Conservation (phyloP, 2,329 filamentous ascomycete genomes). For the Diplocarpon mali region DNA sequence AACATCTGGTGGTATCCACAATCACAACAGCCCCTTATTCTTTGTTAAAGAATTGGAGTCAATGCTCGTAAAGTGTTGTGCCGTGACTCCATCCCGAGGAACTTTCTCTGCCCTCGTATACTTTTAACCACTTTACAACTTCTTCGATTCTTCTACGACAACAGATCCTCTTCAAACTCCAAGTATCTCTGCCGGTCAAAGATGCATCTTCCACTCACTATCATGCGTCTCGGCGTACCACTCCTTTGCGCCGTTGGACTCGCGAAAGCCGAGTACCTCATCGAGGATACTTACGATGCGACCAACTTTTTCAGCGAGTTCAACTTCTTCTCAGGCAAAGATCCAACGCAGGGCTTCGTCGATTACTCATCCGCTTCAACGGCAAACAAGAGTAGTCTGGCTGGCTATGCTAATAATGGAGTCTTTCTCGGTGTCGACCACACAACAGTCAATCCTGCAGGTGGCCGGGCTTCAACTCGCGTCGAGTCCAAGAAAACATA, state of each 20-base stretch:
- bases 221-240: conserved; percentile 24
- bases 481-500: conserved; percentile 45
- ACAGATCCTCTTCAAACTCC: neutral
- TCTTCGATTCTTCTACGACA: neutral
- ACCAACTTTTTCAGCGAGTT: conserved; percentile 38
- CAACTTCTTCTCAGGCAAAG: conserved; percentile 42
- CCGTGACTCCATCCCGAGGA: too few species aligned
- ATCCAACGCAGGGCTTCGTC: conserved; percentile 69
- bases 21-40: neutral
- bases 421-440: conserved; percentile 63
- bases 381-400: conserved; percentile 45
- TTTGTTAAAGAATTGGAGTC: neutral
- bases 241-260: conserved; percentile 22
- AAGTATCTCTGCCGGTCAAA: conserved; percentile 6
- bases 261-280: conserved; percentile 29
- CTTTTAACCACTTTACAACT: neutral
- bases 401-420: conserved; percentile 30
- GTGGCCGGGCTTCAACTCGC: conserved; percentile 60
- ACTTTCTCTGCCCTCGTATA: neutral
- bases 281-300: conserved; percentile 33
- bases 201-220: conserved; percentile 17
- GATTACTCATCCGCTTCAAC: conserved; percentile 43
- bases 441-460: conserved; percentile 40
- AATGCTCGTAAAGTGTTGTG: neutral
- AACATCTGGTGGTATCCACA: neutral